These are phyloP conservation scores for Auriscalpium orientale DNA, from an alignment of 768 basidiomycete genomes.

Conservation along the genomic window DNA sequence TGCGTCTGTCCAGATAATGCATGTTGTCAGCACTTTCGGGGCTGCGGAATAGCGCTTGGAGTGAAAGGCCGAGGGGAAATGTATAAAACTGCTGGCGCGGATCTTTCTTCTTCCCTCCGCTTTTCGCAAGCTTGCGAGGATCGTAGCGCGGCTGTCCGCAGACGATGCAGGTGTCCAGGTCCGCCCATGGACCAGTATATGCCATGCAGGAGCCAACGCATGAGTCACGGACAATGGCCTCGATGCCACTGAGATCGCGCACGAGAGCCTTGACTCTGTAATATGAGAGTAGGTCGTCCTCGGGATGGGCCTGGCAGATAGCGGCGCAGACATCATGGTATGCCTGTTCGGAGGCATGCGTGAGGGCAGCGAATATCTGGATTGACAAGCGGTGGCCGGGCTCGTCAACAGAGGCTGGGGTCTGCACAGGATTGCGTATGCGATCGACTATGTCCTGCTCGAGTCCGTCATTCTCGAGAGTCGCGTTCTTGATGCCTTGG, in stretches of 20 bases:
- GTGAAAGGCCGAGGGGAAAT: constrained; percentile 15
- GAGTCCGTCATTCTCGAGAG: constrained; percentile 1
- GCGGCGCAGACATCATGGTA: constrained; percentile 1
- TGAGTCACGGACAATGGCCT: constrained; percentile 1
- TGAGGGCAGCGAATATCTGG: constrained; percentile 1
- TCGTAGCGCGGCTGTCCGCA: constrained; percentile 11
- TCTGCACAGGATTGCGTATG: background rate
- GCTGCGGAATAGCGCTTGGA: constrained; percentile 8
- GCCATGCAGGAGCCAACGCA: constrained; percentile 13
- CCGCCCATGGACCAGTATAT: constrained; percentile 15
- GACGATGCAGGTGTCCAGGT: constrained; percentile 6
- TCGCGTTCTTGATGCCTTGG: background rate
- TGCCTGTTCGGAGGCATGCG: constrained; percentile 4
- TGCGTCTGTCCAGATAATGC: constrained; percentile 2
- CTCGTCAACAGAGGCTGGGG: background rate
- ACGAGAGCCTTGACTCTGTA: background rate
- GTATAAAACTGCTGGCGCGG: constrained; percentile 10
- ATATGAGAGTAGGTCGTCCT: background rate
- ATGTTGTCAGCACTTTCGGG: constrained; percentile 4
- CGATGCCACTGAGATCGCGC: constrained; percentile 2
- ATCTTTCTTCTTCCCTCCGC: constrained; percentile 1
- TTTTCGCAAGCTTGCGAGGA: background rate
- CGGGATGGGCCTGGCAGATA: background rate
- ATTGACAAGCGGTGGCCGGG: background rate
- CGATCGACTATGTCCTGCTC: background rate